These are phyloP conservation scores for Saccharomycopsis crataegensis DNA, from an alignment of 1,139 yeast species.

Conservation along the genomic window DNA sequence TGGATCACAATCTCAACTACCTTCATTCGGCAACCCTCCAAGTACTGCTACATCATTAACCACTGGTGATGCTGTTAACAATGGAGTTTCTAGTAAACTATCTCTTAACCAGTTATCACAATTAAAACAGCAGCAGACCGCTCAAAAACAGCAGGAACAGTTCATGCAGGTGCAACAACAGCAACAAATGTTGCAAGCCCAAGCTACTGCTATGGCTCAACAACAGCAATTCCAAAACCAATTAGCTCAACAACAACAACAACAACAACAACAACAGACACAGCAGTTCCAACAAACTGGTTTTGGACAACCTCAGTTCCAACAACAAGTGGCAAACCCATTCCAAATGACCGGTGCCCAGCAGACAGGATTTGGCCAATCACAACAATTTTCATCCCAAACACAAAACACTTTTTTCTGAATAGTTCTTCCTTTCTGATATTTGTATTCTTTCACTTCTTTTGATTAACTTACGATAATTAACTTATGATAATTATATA, in stretches of 20 bases:
- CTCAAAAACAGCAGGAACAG: conserved; percentile 5
- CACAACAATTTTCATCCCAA: too few relatives aligned
- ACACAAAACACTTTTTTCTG: too few relatives aligned
- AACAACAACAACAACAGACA: conserved; percentile 8
- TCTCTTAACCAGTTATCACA: conserved; percentile 16
- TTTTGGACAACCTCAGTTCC: neutral
- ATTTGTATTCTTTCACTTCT: too few relatives aligned
- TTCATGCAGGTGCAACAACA: neutral
- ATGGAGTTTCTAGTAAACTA: conserved; percentile 3
- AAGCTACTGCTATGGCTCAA: neutral
- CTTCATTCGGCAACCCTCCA: too few relatives aligned
- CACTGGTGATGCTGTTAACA: neutral
- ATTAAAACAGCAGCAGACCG: conserved; percentile 15
- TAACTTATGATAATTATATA: too few relatives aligned
- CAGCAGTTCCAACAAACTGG: conserved; percentile 9
- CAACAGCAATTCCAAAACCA: neutral
- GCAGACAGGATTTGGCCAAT: too few relatives aligned
- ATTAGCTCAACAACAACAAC: conserved; percentile 5
- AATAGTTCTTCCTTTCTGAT: too few relatives aligned
- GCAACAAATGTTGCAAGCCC: neutral
- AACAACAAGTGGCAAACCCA: too few relatives aligned
- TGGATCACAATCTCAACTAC: too few relatives aligned
- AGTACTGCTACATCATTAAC: neutral
- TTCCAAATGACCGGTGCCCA: too few relatives aligned
- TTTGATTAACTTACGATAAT: too few relatives aligned